phyloP scores from a whole-genome alignment of 1,284 basidiomycete species.

The Grifola frondosa region DNA sequence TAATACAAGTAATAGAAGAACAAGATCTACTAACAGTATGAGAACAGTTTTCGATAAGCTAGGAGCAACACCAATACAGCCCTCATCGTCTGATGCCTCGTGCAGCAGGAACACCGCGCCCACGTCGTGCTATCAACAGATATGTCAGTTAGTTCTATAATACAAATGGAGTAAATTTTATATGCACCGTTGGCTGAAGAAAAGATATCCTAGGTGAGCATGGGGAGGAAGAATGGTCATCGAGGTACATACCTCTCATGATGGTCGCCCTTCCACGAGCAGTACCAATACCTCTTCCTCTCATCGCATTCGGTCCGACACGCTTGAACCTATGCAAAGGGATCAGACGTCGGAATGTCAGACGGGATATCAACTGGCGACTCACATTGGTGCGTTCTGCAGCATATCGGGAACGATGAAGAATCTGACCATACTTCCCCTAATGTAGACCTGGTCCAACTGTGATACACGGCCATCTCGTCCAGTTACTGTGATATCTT shows the following conservation, averaged over 20 bases:
- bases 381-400: constrained; percentile 98
- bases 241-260: constrained; percentile 71
- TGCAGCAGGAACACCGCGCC: constrained; percentile 72
- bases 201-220: constrained; percentile 15
- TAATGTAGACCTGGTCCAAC: constrained; percentile 98
- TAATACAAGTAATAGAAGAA: constrained; percentile 4
- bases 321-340: constrained; percentile 85
- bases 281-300: constrained; percentile 97
- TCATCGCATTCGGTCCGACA: constrained; percentile 97
- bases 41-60: constrained; percentile 21
- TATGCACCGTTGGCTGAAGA: constrained; percentile 60
- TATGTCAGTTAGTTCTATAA: constrained; percentile 9
- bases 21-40: constrained; percentile 27
- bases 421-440: constrained; percentile 97
- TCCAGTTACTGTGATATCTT: constrained; percentile 96
- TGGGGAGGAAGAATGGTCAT: constrained; percentile 17
- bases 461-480: constrained; percentile 99
- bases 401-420: constrained; percentile 99
- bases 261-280: constrained; percentile 96
- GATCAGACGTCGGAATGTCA: not conserved
- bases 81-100: constrained; percentile 76
- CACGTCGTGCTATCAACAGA: constrained; percentile 66
- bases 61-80: constrained; percentile 10
- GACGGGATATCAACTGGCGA: constrained; percentile 14
- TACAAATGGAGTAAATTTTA: not conserved